Evolutionary conservation across 441 rosid genomes (phyloP), one percentile per base, ranked within the genome.

Genomic region (Geranium incanum): DNA sequence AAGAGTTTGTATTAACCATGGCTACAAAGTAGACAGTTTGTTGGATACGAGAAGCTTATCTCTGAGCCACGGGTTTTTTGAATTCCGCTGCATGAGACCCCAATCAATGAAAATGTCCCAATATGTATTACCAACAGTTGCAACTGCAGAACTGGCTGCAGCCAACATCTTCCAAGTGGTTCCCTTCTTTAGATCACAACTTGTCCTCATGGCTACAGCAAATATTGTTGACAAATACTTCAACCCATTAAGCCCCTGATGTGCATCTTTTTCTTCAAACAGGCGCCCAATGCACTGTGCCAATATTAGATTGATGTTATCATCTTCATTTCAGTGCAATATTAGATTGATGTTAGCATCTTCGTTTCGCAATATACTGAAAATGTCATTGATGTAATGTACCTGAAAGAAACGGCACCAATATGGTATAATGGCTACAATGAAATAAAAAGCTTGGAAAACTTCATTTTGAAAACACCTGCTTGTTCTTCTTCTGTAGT

Each of bases 361-460:
- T 41, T 9, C 23, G 19, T 13, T 23, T n/a, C 7, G 3, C 33
- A 28, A 28, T 28, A 28, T 28, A 28, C 33, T 28, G 33, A 28
- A 28, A 28, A 28, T 28, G 33, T 36, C 21, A 6, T 37, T 13
- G 38, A 41, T 5, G 15, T 38, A 13, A 33, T 39, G 36, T 81
- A 90, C 98, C 92, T 90, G 97, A 72, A 88, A 80, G 36, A 89
- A 79, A 18, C 93, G 95, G 72, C 85, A 37, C 97, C 92, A 89
- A 66, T 86, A 88, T 66, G 98, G 98, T 62, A 93, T 66, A 39
- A 89, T 78, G 13, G 93, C 92, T 1, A 90, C 84, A 0, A 79
- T 66, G 33, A 90, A 74, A 71, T 82, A 86, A 65, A 90, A 82
- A 36, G 62, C 64, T 39, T 84, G 72, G 15, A 78, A 93, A 68